Evolutionary conservation across 2,329 filamentous ascomycete species (phyloP), one percentile per base, ranked within the genome.

Genomic region (Lasiodiplodia gonubiensis): DNA sequence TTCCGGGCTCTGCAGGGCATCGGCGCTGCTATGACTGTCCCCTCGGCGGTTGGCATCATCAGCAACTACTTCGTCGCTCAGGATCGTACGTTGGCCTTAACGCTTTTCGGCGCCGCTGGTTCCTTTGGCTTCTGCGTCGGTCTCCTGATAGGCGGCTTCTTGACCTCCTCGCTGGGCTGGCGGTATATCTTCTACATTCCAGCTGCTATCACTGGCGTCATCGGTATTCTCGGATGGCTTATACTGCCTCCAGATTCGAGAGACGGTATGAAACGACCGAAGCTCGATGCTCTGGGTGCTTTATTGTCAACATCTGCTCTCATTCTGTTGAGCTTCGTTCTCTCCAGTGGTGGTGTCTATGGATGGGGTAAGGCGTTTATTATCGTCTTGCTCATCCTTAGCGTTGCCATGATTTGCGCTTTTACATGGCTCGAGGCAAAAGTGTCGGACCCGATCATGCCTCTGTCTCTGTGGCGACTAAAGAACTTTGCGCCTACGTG

Each of bases 1-100:
- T 81, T 81, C 64, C 79, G 83, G 18, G 82, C 81, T 0, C 72
- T 84, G 0, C 81, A 84, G 54, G 82, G 83, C 1, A 76, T 83
- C 10, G 81, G 81, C 0, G 75, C 82, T 1, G 81, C 82, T 6
- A 78, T 84, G 78, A 82, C 81, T 2, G 75, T 84, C 0, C 82
- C 82, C 1, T 81, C 82, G 0, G 80, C 80, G 0, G 82, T 84
- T 0, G 78, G 81, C 2, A 79, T 85, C 27, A 82, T 85, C 61
- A 78, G 59, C 66, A 68, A 68, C 21, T 80, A 80, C 70, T 80
- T 80, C 25, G 76, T 76, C 12, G 74, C 76, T 11, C 71, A 76
- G 46, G 79, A 80, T 63, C 74, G 79, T 1, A 80, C 79, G 5
- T 73, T 77, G 4, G 78, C 75, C 1, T 69, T 81, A 18, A 78